These are phyloP conservation scores for Mucor racemosus DNA, from an alignment of 371 early-diverging fungal species.

Conservation along the genomic window DNA sequence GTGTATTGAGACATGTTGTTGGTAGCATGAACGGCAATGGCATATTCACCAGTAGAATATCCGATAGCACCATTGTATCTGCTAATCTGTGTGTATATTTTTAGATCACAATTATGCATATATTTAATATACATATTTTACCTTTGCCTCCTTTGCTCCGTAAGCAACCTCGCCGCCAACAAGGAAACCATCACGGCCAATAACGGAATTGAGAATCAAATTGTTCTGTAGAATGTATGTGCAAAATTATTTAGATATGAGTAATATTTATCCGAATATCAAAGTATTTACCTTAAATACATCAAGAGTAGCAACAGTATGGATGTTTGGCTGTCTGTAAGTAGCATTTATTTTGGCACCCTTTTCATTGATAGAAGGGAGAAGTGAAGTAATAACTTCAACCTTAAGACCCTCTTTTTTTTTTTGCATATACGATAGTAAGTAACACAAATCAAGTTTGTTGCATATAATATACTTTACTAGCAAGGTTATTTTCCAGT, in stretches of 20 bases:
- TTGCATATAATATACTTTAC: constrained; percentile 41
- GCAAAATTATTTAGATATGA: neutral
- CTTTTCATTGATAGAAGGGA: constrained; percentile 55
- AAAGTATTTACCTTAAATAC: constrained; percentile 47
- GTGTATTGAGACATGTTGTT: constrained; percentile 74
- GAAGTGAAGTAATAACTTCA: constrained; percentile 50
- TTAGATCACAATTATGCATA: neutral
- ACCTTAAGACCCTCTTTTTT: constrained; percentile 54
- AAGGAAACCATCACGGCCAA: constrained; percentile 82
- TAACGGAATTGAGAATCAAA: constrained; percentile 52
- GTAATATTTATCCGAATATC: too few relatives aligned
- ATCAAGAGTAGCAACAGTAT: constrained; percentile 53
- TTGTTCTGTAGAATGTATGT: constrained; percentile 32
- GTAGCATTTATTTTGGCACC: constrained; percentile 51
- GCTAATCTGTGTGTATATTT: constrained; percentile 50
- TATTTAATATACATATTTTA: constrained; percentile 9
- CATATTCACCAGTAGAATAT: constrained; percentile 85
- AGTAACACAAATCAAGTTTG: neutral
- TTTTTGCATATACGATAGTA: constrained; percentile 4
- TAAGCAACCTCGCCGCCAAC: constrained; percentile 92
- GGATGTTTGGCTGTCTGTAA: constrained; percentile 55
- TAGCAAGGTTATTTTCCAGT: constrained; percentile 90
- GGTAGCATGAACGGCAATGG: constrained; percentile 82
- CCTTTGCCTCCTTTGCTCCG: constrained; percentile 83
- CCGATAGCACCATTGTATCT: constrained; percentile 88